Base-by-base conservation (phyloP, 129 eudicot genomes). In the Centella asiatica region DNA sequence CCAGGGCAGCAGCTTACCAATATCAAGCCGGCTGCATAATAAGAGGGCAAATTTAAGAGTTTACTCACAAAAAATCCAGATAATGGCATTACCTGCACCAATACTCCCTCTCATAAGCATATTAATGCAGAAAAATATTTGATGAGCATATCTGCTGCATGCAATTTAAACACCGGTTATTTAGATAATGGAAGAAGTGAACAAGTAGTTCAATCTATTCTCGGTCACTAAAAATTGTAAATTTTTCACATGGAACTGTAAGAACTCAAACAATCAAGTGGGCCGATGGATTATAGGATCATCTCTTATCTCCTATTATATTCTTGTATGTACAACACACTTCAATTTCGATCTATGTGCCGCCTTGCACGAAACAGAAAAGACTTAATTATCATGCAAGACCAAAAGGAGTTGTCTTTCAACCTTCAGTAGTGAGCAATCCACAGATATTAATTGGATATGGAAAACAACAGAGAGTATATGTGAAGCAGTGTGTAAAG, bases 1-100 rank as follows among this genome's bases (percentile, higher is more conserved):
- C 95, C 98, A 1, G 98, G 98, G 63, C 98, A 90, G 84, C 95
- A 90, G 76, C 87, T 94, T 31, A 90, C 98, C 76, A 90, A 74
- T 72, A 90, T 90, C 59, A 90, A 76, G 32, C 98, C 98, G n/a
- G 98, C 98, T 48, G 98, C 98, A 84, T 83, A 90, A 69, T 81
- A 53, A 23, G 98, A 79, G 23, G 98, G 98, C 78, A 90, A 71
- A 62, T 81, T 78, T 42, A 90, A 65, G 66, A 90, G 60, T 83
- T 73, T 87, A 82, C 94, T 90, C 59, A 87, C 44, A 18, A 81
- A 77, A 72, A 24, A 84, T 27, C 69, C 98, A 28, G 98, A 79
- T 73, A 90, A 75, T 24, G 98, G 98, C 98, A 90, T 90, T 53
- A 90, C 86, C 98, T 90, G 90, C 68, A 64, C 31, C 65, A 45